A percentile compares a stretch with the other conserved stretches of the same genome.
Conservation (phyloP, 768 basidiomycete genomes). For the Naematelia aurantialba region DNA sequence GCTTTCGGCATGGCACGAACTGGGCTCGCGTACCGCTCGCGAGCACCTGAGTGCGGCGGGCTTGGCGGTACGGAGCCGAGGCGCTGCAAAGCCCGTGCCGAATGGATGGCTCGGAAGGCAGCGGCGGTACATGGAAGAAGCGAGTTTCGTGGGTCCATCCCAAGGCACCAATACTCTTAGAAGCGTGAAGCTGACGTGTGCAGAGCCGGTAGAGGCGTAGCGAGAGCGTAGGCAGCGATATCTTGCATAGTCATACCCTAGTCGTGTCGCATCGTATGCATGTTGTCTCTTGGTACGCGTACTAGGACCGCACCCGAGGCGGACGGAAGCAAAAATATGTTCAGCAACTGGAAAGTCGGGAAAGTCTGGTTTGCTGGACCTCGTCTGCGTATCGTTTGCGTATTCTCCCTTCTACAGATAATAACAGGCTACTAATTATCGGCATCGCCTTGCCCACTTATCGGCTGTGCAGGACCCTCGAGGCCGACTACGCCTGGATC, state of each 20-base stretch:
- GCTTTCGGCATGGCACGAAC: slow-evolving; percentile 67
- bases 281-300: too few relatives aligned
- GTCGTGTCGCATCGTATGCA: too few relatives aligned
- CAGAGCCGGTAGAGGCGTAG: not conserved
- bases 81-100: slow-evolving; percentile 54
- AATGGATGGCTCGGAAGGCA: slow-evolving; percentile 69
- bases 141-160: slow-evolving; percentile 24
- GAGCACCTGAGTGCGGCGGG: slow-evolving; percentile 57
- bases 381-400: too few relatives aligned
- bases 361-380: too few relatives aligned
- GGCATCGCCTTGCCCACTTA: too few relatives aligned
- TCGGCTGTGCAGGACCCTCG: too few relatives aligned
- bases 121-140: slow-evolving; percentile 52
- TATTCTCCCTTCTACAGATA: too few relatives aligned
- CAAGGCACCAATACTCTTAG: not conserved
- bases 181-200: not conserved
- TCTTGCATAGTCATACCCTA: not conserved
- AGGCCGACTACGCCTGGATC: too few relatives aligned
- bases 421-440: too few relatives aligned
- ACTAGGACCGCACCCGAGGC: not conserved
- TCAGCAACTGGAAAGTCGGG: too few relatives aligned
- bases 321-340: not conserved
- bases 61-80: slow-evolving; percentile 53
- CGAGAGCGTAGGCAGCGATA: slow-evolving; percentile 2
- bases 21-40: slow-evolving; percentile 64